Conservation (phyloP, 2,329 filamentous ascomycete genomes). For the Apiospora hydei region DNA sequence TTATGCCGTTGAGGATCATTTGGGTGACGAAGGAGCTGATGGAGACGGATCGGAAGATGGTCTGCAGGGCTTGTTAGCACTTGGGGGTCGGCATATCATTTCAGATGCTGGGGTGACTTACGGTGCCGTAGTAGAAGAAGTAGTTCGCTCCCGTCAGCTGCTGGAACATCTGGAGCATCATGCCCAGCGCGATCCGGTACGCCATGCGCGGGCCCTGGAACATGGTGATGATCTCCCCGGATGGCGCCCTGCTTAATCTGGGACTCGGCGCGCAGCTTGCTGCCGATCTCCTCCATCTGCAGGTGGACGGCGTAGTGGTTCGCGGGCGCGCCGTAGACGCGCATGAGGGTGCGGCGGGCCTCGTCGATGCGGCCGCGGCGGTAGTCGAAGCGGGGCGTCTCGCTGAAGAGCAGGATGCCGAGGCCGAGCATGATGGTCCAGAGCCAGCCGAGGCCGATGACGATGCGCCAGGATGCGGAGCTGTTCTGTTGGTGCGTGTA, state of each 20-base stretch:
- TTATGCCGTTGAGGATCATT: constrained; percentile 72
- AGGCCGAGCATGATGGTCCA: constrained; percentile 57
- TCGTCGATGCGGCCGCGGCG: constrained; percentile 54
- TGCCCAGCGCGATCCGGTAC: constrained; percentile 67
- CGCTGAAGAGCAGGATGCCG: constrained; percentile 58
- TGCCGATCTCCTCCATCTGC: constrained; percentile 61
- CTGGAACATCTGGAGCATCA: constrained; percentile 69
- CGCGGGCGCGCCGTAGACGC: constrained; percentile 53
- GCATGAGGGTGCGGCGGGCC: constrained; percentile 55
- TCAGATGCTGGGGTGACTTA: constrained; percentile 35
- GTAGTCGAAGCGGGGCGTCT: constrained; percentile 61
- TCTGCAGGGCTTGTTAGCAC: constrained; percentile 29
- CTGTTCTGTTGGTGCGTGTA: constrained; percentile 50
- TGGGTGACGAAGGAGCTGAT: constrained; percentile 71
- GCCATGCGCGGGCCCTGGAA: constrained; percentile 70
- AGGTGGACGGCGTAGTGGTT: constrained; percentile 54
- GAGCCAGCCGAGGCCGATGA: constrained; percentile 60
- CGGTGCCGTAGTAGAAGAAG: constrained; percentile 69
- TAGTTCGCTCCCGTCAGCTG: constrained; percentile 74
- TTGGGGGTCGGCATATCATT: constrained; percentile 34
- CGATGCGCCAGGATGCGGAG: constrained; percentile 66
- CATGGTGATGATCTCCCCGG: constrained; percentile 62
- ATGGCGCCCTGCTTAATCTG: constrained; percentile 48
- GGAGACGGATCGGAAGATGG: constrained; percentile 53
- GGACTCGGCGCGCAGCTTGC: constrained; percentile 59